Evolutionary conservation across 1,284 basidiomycete genomes (phyloP).

Genomic region (Pseudozyma pruni): DNA sequence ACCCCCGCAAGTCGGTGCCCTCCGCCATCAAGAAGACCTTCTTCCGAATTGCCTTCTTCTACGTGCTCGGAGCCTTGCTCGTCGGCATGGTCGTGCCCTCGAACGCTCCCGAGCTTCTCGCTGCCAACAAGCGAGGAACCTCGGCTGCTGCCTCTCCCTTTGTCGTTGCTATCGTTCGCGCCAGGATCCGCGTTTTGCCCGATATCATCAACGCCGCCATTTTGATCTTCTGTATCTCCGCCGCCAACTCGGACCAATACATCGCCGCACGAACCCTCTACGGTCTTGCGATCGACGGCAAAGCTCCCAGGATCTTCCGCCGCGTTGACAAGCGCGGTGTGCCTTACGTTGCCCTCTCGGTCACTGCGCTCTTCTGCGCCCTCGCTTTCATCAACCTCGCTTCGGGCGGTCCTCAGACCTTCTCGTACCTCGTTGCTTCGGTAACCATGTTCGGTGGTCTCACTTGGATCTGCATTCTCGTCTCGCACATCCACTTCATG

Average conservation of each 20-base stretch:
- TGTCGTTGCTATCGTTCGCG: slow-evolving; percentile 75
- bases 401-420: slow-evolving; percentile 71
- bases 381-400: slow-evolving; percentile 76
- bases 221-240: slow-evolving; percentile 67
- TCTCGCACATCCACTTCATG: slow-evolving; percentile 84
- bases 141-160: slow-evolving; percentile 77
- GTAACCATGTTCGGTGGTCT: slow-evolving; percentile 72
- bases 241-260: slow-evolving; percentile 71
- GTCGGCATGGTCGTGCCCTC: slow-evolving; percentile 59
- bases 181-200: slow-evolving; percentile 78
- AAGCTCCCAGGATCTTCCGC: slow-evolving; percentile 72
- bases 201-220: slow-evolving; percentile 72
- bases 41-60: slow-evolving; percentile 77
- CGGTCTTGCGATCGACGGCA: slow-evolving; percentile 72
- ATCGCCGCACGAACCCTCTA: slow-evolving; percentile 72
- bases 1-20: slow-evolving; percentile 75
- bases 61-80: slow-evolving; percentile 72
- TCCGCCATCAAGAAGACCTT: slow-evolving; percentile 72
- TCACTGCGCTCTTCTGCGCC: slow-evolving; percentile 74
- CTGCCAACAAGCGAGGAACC: slow-evolving; percentile 35
- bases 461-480: slow-evolving; percentile 73
- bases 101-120: slow-evolving; percentile 41
- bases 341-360: slow-evolving; percentile 70
- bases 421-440: slow-evolving; percentile 33
- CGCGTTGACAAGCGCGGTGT: slow-evolving; percentile 70